Base-by-base conservation (phyloP, 1,284 basidiomycete genomes). In the Marasmius tenuissimus region DNA sequence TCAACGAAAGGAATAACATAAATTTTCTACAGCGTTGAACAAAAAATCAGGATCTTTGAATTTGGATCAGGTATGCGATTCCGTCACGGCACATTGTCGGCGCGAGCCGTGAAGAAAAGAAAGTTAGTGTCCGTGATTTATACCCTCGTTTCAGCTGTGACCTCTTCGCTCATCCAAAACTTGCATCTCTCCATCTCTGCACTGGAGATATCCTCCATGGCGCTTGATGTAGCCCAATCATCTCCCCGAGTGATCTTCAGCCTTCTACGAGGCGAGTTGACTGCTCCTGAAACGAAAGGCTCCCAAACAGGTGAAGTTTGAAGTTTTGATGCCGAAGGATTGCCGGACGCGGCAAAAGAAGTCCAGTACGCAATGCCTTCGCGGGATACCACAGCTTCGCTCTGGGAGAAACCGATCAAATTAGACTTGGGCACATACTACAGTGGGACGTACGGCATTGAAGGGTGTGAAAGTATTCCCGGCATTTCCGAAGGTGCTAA, bases 361-460 rank as follows among this genome's bases (percentile, higher is more conserved):
- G 79, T 78, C 81, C 81, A 82, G 63, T 77, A 81, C 10, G 71
- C 74, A 42, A 81, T 78, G 14, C 78, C 76, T 64, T 81, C 77
- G 51, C 69, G 63, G 4, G 78, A 73, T 6, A 82, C 69, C 3
- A 67, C 61, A 9, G 70, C 64, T 68, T 82, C 79, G 34, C 78
- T 80, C 79, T 81, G 53, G 37, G 50, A 38, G 10, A 33, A 20
- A 55, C 4, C 16, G 45, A 39, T 33, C 47, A 56, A 37, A 51
- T 12, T 4, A 48, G 40, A 59, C 38, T 38, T 53, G 47, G 50
- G 16, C 40, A 55, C 57, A 9, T 35, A 48, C 12, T 20, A 66
- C n/a, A 16, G 20, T 8, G 45, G 34, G 6, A 63, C 74, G 45
- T 61, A 79, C 77, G 16, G 65, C 61, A 63, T 78, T 80, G 67